A percentile compares a stretch with the other conserved stretches of the same genome.
These are phyloP conservation scores for Starmerella vitae DNA, from an alignment of 805 yeast genomes.

Conservation along the genomic window DNA sequence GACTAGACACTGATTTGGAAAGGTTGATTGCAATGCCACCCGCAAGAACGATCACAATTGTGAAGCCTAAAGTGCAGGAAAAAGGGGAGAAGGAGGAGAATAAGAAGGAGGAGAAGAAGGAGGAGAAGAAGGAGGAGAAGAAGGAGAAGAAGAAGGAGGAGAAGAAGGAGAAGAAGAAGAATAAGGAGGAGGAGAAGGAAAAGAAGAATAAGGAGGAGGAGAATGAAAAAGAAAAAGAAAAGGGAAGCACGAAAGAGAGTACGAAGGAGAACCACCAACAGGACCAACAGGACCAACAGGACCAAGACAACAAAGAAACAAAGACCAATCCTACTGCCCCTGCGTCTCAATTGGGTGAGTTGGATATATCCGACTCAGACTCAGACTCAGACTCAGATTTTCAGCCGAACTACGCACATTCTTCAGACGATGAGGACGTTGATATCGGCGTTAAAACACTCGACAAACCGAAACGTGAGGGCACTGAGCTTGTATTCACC, in stretches of 20 bases:
- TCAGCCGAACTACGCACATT: slow-evolving; percentile 12
- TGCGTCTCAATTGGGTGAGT: slow-evolving; percentile 4
- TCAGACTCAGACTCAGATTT: slow-evolving; percentile 1
- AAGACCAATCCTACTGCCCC: too few species aligned
- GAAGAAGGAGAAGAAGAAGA: background rate
- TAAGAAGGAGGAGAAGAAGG: background rate
- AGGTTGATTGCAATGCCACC: slow-evolving; percentile 45
- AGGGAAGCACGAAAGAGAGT: background rate
- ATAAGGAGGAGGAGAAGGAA: background rate
- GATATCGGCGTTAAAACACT: slow-evolving; percentile 8
- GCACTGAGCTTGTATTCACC: slow-evolving; percentile 27
- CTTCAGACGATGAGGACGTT: slow-evolving; percentile 24
- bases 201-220: background rate
- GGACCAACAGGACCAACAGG: background rate
- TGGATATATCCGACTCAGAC: slow-evolving; percentile 11
- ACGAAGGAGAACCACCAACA: background rate
- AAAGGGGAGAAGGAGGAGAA: background rate
- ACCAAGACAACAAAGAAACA: slow-evolving; percentile 2
- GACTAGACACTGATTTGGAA: slow-evolving; percentile 48
- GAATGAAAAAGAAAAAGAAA: background rate
- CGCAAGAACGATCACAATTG: slow-evolving; percentile 48
- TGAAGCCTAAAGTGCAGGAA: slow-evolving; percentile 23
- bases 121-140: background rate
- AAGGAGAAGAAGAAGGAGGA: background rate
- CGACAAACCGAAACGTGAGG: slow-evolving; percentile 21